Conservation (phyloP, 371 early-diverging fungal species). For the Apophysomyces variabilis region DNA sequence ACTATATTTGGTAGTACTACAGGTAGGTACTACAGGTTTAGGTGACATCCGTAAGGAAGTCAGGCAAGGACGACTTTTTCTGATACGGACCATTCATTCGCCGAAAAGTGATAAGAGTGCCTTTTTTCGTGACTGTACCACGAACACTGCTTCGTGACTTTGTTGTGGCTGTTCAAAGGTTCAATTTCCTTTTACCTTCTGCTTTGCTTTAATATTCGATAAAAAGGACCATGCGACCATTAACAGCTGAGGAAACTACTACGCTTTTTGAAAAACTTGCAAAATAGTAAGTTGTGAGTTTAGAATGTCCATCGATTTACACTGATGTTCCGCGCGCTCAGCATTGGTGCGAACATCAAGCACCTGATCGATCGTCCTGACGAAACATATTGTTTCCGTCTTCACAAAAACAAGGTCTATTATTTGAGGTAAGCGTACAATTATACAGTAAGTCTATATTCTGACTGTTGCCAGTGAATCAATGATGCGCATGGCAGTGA, state of each 20-base stretch:
- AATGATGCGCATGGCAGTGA: conserved; percentile 87
- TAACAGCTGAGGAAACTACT: conserved; percentile 95
- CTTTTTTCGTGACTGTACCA: no score
- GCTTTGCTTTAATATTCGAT: no score
- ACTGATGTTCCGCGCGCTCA: conserved; percentile 29
- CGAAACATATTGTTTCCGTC: conserved; percentile 94
- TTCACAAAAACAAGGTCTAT: conserved; percentile 93
- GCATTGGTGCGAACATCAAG: conserved; percentile 95
- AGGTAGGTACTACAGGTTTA: no score
- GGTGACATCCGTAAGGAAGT: no score
- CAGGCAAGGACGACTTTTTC: no score
- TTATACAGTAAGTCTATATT: background rate
- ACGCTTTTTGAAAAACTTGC: conserved; percentile 95
- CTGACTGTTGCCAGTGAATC: conserved; percentile 66
- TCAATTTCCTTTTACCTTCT: no score
- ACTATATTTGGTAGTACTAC: no score
- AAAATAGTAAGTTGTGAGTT: conserved; percentile 77
- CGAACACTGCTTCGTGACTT: no score
- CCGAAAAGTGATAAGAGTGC: no score
- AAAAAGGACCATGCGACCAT: conserved; percentile 79
- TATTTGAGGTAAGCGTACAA: conserved; percentile 77
- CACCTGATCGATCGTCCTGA: conserved; percentile 94
- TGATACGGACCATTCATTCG: no score
- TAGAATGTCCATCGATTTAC: conserved; percentile 6
- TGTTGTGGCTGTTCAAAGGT: no score